Conservation (phyloP, 331 rosid genomes). For the Prunus yedoensis region DNA sequence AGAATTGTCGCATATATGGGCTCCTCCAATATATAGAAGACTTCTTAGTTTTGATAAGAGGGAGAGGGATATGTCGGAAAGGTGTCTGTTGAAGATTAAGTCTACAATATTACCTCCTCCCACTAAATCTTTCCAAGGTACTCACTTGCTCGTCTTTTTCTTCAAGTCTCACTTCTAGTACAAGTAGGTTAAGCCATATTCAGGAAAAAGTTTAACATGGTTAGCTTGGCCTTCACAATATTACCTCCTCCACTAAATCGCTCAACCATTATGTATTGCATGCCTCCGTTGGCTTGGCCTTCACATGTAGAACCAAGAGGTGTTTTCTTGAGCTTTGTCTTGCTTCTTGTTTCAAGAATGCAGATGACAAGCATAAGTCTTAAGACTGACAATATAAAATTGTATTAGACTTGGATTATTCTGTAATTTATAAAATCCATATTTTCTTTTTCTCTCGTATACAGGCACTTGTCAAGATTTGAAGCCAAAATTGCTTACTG, state of each 20-base stretch:
- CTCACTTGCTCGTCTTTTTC: slow-evolving; percentile 5
- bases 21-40: slow-evolving; percentile 74
- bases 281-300: background rate
- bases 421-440: slow-evolving; percentile 16
- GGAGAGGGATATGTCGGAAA: slow-evolving; percentile 80
- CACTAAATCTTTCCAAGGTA: slow-evolving; percentile 71
- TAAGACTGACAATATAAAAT: background rate
- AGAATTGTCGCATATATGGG: slow-evolving; percentile 73
- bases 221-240: background rate
- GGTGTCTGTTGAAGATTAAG: slow-evolving; percentile 68
- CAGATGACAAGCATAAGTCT: background rate
- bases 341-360: background rate
- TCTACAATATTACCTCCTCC: slow-evolving; percentile 67
- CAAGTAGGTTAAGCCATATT: background rate
- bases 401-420: background rate
- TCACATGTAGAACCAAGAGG: background rate
- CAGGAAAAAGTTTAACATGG: background rate
- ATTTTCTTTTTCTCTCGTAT: slow-evolving; percentile 8
- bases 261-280: no score
- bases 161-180: background rate
- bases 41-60: slow-evolving; percentile 77
- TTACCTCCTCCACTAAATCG: background rate
- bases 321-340: slow-evolving; percentile 6
- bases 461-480: slow-evolving; percentile 72
- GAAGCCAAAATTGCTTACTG: slow-evolving; percentile 53